Evolutionary conservation across 1,139 yeast genomes (phyloP), one percentile per base, ranked within the genome.

Genomic region (Geotrichum cucujoidarum): DNA sequence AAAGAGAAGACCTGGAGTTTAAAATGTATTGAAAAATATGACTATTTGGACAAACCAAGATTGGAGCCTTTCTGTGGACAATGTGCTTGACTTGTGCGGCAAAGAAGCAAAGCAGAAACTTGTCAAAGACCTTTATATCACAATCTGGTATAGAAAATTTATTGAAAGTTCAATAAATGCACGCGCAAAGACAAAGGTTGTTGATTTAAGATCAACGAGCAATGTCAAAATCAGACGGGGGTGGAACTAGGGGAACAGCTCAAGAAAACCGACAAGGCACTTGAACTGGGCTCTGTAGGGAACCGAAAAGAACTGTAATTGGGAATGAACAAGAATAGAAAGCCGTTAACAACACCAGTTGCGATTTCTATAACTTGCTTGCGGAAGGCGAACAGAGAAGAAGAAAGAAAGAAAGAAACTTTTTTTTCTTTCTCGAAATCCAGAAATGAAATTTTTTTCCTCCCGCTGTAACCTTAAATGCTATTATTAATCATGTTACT

Each of bases 1-100:
- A 44, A 44, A 39, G 32, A 45, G 44, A 44, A 45, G 44, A 44
- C 25, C 24, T 18, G 40, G 48, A 40, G 40, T 39, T 37, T 25
- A n/a, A 35, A 16, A 24, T 37, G 24, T 45, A 45, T 45, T 33
- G 14, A 39, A 45, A 27, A 24, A 45, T 32, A 39, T 40, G 38
- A 37, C 34, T 39, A 40, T 45, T 39, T 39, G 43, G 43, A 39
- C 43, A 39, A 20, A 8, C 33, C 35, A 30, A 18, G 20, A 27
- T 29, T 14, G 35, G 30, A 10, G 43, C 30, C 34, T 39, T 29
- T 30, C 34, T 39, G 38, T 4, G 43, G 43, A 39, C 43, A 39
- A 39, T 39, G 13, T 39, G 43, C 34, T 27, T 18, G n/a, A 22
- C 34, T 20, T 21, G 32, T 37, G 32, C 40, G 40, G 40, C 40